These are phyloP conservation scores for Sarcodon aspratus DNA, from an alignment of 768 basidiomycete genomes.

Conservation along the genomic window DNA sequence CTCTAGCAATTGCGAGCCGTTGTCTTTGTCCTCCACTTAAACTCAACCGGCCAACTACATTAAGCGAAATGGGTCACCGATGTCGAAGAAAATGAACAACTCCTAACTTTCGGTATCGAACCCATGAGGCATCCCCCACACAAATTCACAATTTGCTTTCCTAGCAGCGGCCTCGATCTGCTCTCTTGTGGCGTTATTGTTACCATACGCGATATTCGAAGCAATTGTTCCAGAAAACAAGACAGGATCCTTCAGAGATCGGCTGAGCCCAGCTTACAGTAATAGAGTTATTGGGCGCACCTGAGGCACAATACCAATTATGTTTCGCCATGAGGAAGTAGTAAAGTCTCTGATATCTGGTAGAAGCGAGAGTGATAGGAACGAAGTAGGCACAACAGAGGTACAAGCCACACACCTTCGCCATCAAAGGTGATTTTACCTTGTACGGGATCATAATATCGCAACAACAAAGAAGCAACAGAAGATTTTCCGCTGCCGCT, in stretches of 20 bases:
- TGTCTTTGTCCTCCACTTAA: conserved; percentile 75
- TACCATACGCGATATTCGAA: conserved; percentile 88
- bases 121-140: conserved; percentile 88
- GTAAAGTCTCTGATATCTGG: conserved; percentile 83
- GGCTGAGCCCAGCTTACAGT: background rate
- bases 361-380: background rate
- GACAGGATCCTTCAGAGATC: conserved; percentile 49
- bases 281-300: conserved; percentile 11
- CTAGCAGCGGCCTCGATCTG: conserved; percentile 84
- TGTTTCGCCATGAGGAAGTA: conserved; percentile 73
- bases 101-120: conserved; percentile 84
- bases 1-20: conserved; percentile 75
- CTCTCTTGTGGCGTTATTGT: conserved; percentile 59
- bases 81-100: background rate
- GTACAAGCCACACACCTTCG: conserved; percentile 41
- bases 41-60: conserved; percentile 53
- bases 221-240: conserved; percentile 91
- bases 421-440: conserved; percentile 82
- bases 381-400: background rate
- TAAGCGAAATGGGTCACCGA: background rate
- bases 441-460: conserved; percentile 83
- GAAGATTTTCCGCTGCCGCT: conserved; percentile 95
- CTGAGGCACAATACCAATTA: conserved; percentile 93
- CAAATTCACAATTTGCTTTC: conserved; percentile 92
- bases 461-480: conserved; percentile 72